A percentile compares a stretch with the other conserved stretches of the same genome.
These are phyloP conservation scores for Ramalina intermedia DNA, from an alignment of 495 filamentous ascomycete species.

Conservation along the genomic window DNA sequence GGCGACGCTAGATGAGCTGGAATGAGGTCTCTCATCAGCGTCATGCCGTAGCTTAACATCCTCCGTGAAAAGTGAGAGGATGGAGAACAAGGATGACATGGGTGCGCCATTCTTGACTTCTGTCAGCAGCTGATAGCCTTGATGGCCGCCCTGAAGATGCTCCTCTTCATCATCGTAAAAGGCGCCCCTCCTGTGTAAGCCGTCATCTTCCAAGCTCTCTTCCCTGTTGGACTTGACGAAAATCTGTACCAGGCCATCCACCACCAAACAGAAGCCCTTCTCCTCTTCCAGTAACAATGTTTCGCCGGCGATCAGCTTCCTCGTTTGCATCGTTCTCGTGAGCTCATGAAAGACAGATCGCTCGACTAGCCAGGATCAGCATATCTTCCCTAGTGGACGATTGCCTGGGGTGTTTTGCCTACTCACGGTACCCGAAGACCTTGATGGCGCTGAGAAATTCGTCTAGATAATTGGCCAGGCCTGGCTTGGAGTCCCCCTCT, in stretches of 20 bases:
- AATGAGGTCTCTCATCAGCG: conserved; percentile 39
- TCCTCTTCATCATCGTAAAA: conserved; percentile 57
- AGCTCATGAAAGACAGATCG: conserved; percentile 94
- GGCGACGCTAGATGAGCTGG: conserved; percentile 27
- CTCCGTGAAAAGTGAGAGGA: conserved; percentile 91
- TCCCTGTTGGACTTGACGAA: conserved; percentile 84
- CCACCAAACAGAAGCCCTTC: conserved; percentile 93
- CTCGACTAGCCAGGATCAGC: conserved; percentile 37
- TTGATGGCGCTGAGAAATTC: conserved; percentile 99
- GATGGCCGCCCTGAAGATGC: conserved; percentile 41
- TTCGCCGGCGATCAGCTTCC: conserved; percentile 90
- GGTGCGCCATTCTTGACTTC: conserved; percentile 97
- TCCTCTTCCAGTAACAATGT: conserved; percentile 91
- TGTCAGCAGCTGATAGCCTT: conserved; percentile 83
- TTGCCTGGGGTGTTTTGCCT: neutral
- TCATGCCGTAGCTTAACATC: conserved; percentile 65
- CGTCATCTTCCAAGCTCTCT: conserved; percentile 23
- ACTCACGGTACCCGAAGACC: conserved; percentile 72
- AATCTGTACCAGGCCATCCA: conserved; percentile 93
- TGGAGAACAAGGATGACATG: conserved; percentile 96
- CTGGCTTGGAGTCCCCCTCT: conserved; percentile 79
- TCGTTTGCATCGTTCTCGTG: conserved; percentile 93
- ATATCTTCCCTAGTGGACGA: neutral
- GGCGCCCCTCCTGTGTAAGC: conserved; percentile 15
- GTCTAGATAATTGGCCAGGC: conserved; percentile 86